A percentile compares a stretch with the other conserved stretches of the same genome.
phyloP scores from a whole-genome alignment of 2,329 filamentous ascomycete species.

The Botrytis fabae region DNA sequence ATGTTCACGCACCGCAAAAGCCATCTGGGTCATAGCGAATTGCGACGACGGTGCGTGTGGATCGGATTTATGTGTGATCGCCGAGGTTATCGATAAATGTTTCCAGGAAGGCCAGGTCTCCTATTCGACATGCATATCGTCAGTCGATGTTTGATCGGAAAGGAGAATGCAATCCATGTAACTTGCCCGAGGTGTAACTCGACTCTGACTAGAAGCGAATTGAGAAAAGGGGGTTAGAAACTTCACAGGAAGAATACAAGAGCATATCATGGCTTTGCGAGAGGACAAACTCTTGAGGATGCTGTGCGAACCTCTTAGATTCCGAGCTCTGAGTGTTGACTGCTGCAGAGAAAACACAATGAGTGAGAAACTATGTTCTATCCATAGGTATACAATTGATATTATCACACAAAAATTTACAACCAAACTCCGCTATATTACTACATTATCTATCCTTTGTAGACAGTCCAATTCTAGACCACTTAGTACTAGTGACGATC shows the following conservation, averaged over 20 bases:
- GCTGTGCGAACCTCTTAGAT: too few species aligned
- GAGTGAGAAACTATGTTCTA: too few species aligned
- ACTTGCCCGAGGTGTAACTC: background rate
- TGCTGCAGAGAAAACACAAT: background rate
- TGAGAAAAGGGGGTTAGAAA: background rate
- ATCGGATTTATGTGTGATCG: background rate
- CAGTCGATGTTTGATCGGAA: background rate
- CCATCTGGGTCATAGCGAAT: background rate
- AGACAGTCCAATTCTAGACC: background rate
- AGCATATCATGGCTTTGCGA: background rate
- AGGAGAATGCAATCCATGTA: background rate
- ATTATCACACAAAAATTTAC: background rate
- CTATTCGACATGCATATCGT: background rate
- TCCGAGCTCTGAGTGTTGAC: background rate
- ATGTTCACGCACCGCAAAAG: background rate
- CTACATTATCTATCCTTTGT: background rate
- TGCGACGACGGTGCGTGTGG: background rate
- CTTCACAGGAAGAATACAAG: too few species aligned
- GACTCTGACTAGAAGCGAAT: background rate
- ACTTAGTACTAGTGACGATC: background rate
- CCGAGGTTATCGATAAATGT: background rate
- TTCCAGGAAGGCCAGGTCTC: background rate
- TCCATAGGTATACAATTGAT: background rate
- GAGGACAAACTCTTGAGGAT: too few species aligned
- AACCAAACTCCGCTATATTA: background rate